A percentile compares a stretch with the other conserved stretches of the same genome.
Evolutionary conservation across 164 flowering plant genomes (phyloP).

Genomic region (Dillenia turbinata): DNA sequence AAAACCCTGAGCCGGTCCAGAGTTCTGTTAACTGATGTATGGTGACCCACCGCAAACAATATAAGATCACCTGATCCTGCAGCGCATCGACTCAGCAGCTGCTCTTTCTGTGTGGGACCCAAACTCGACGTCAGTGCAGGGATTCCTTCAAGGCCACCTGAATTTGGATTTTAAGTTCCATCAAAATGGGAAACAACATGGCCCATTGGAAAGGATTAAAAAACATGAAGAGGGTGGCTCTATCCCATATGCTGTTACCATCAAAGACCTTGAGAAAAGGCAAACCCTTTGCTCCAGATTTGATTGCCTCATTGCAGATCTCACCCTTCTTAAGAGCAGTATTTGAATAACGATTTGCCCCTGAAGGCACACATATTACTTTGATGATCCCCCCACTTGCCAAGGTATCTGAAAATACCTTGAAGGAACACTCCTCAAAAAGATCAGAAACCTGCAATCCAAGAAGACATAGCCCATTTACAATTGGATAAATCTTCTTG

Average conservation of each 20-base stretch:
- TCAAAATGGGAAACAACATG: slow-evolving; percentile 4
- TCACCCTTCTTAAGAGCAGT: slow-evolving; percentile 91
- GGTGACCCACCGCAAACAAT: slow-evolving; percentile 78
- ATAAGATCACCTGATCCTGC: slow-evolving; percentile 83
- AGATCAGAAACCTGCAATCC: slow-evolving; percentile 72
- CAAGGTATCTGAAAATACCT: slow-evolving; percentile 76
- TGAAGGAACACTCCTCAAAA: slow-evolving; percentile 58
- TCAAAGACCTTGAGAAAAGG: slow-evolving; percentile 83
- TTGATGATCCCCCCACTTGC: slow-evolving; percentile 70
- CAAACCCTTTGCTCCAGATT: slow-evolving; percentile 94
- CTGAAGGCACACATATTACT: slow-evolving; percentile 74
- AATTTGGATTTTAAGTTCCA: slow-evolving; percentile 4
- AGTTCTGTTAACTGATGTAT: slow-evolving; percentile 67
- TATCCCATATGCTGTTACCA: slow-evolving; percentile 40
- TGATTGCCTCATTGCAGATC: slow-evolving; percentile 69
- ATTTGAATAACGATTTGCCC: slow-evolving; percentile 73
- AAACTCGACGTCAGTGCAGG: slow-evolving; percentile 72
- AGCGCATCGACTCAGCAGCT: slow-evolving; percentile 44
- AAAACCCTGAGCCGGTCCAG: slow-evolving; percentile 71
- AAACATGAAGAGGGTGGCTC: not conserved
- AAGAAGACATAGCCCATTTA: not conserved
- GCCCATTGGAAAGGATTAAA: not conserved
- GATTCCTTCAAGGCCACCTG: slow-evolving; percentile 77
- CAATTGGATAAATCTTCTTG: too few relatives aligned
- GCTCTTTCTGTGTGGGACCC: slow-evolving; percentile 38